These are phyloP conservation scores for Basidiobolus heterosporus DNA, from an alignment of 371 early-diverging fungal genomes.

Conservation along the genomic window DNA sequence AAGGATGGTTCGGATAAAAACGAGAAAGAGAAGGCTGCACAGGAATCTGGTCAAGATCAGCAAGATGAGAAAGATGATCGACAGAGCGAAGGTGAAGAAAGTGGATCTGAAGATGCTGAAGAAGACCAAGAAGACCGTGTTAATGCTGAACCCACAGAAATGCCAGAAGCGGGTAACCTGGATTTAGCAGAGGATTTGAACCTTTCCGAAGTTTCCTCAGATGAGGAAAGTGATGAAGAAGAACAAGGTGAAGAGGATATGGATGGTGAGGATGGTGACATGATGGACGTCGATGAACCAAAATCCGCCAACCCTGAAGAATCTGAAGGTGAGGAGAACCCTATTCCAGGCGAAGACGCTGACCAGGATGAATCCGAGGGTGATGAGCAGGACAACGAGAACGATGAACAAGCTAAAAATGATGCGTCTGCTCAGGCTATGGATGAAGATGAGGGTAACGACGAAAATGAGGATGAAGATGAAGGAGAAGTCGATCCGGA, in stretches of 20 bases:
- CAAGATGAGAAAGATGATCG: constrained; percentile 26
- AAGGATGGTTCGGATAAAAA: constrained; percentile 20
- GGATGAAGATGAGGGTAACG: constrained; percentile 22
- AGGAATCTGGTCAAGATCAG: constrained; percentile 17
- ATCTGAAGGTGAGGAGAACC: constrained; percentile 19
- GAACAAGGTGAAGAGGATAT: constrained; percentile 19
- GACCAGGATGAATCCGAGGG: constrained; percentile 20
- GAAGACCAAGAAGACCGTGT: constrained; percentile 26
- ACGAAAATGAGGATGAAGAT: constrained; percentile 20
- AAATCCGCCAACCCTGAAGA: constrained; percentile 13
- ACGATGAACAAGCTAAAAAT: constrained; percentile 11
- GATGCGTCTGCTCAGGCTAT: constrained; percentile 18
- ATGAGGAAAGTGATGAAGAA: constrained; percentile 17
- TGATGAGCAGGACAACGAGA: constrained; percentile 19
- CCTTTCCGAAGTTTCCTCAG: constrained; percentile 2
- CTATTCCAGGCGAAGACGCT: constrained; percentile 13
- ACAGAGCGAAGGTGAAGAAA: constrained; percentile 22
- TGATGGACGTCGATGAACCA: constrained; percentile 19
- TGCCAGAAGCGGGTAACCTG: constrained; percentile 22
- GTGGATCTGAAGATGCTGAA: constrained; percentile 20
- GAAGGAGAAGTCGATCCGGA: constrained; percentile 11
- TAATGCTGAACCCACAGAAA: constrained; percentile 22
- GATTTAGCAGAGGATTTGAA: constrained; percentile 23
- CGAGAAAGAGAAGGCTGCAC: constrained; percentile 17
- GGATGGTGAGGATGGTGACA: constrained; percentile 18